Evolutionary conservation across 768 basidiomycete species (phyloP), one percentile per base, ranked within the genome.

Genomic region (Suillus lakei): DNA sequence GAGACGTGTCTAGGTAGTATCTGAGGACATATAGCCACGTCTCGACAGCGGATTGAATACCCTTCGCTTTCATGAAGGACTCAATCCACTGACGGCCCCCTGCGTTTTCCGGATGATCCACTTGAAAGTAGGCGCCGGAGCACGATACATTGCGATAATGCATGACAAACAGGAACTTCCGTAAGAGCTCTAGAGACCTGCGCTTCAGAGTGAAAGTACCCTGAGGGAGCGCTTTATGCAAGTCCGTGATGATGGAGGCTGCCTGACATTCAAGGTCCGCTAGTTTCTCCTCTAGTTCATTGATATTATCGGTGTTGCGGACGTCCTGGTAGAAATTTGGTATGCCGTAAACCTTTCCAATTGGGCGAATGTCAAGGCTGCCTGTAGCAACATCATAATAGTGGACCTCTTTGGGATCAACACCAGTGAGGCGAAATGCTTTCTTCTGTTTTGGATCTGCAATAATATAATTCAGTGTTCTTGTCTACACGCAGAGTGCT

Each of bases 91-190:
- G 67, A 5, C 61, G 68, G 39, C 13, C 13, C 1, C 39, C 13
- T 23, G 67, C 70, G 41, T 75, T 67, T 6, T 72, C 69, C 2
- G 68, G 68, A 23, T 69, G 64, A 43, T 69, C 66, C 36, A 74
- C 76, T n/a, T 75, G 67, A 44, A 74, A 77, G 65, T 79, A 78
- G 6, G 64, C 66, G 4, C 62, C 41, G 21, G 71, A 66, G 2
- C 72, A 60, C 4, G 69, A 68, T 18, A 66, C 68, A 26, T 67
- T 67, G 8, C 79, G 74, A 64, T 74, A 77, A 48, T 77, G 72
- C 77, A 79, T 77, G 23, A 81, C 38, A 63, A 79, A 79, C 13
- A 80, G 67, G 59, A 81, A 80, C 65, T 78, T 80, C 5, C 78
- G 70, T 30, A 81, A 63, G 4, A 61, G 69, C 10, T 76, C 71